Base-by-base conservation (phyloP, 2,329 filamentous ascomycete genomes). In the Orbilia brochopaga region DNA sequence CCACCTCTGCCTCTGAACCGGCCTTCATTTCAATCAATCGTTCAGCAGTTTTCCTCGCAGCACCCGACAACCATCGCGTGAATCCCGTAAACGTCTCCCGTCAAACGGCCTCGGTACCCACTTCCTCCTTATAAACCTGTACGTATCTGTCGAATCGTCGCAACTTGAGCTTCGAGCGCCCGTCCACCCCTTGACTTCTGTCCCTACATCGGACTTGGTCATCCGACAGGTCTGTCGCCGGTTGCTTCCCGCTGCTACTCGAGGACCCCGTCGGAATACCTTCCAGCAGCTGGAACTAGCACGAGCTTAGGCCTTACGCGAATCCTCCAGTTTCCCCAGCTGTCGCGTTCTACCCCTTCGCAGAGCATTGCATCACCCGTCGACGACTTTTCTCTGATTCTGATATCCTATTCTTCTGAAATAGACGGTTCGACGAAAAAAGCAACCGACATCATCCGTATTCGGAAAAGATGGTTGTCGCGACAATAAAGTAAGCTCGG, bases 401-500 rank as follows among this genome's bases (percentile, higher is more conserved):
- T 42, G 37, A 42, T 42, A 35, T 69, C 54, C 54, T 57, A 50
- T 54, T 64, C 23, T 44, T 44, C 21, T 61, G 48, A 35, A 21
- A 73, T 50, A 69, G 57, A 69, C 57, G 56, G 56, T 32, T 55
- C 56, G 60, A 60, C 67, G 24, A 66, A 73, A 69, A 66, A 64
- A 64, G 61, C 58, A 74, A 65, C 61, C 53, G 54, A 35, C 32
- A 23, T 35, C 19, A 42, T 64, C 60, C 48, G 42, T 23, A 55
- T 60, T 64, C 48, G 65, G 63, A 60, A 70, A 82, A 78, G 74
- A 85, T 85, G 83, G 85, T 86, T 79, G 85, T 87, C 76, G 84
- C 85, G 79, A 87, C 85, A 74, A 87, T 87, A 80, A 87, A 87
- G 85, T 87, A 80, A 76, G 84, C 53, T 52, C 55, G 27, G 50